A percentile compares a stretch with the other conserved stretches of the same genome.
Evolutionary conservation across 2,329 filamentous ascomycete species (phyloP).

Genomic region (Phialophora tarda): DNA sequence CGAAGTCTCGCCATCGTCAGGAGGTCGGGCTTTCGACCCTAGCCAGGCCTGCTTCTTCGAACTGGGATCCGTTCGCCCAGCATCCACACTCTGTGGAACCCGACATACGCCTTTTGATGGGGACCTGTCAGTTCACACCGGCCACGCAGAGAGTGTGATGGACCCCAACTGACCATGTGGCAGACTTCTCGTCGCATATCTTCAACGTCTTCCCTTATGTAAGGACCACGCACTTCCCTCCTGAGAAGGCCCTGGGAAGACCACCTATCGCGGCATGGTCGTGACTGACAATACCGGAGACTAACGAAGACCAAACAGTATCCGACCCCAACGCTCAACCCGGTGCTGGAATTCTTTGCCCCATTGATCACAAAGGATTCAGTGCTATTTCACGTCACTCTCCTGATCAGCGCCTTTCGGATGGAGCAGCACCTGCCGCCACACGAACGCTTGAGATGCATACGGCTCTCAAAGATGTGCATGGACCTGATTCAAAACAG

Average conservation of each 20-base stretch:
- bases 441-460: slow-evolving; percentile 20
- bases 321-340: slow-evolving; percentile 19
- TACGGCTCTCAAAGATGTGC: slow-evolving; percentile 23
- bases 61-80: slow-evolving; percentile 17
- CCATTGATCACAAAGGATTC: slow-evolving; percentile 21
- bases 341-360: slow-evolving; percentile 22
- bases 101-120: slow-evolving; percentile 19
- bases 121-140: slow-evolving; percentile 11
- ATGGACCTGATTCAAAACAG: slow-evolving; percentile 24
- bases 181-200: slow-evolving; percentile 20
- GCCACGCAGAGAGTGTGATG: neutral
- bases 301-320: slow-evolving; percentile 12
- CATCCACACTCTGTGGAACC: slow-evolving; percentile 16
- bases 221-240: neutral
- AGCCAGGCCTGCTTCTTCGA: neutral
- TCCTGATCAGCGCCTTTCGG: slow-evolving; percentile 17
- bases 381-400: slow-evolving; percentile 19
- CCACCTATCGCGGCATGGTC: neutral
- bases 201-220: slow-evolving; percentile 22
- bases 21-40: neutral
- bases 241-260: neutral
- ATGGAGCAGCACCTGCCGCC: slow-evolving; percentile 16
- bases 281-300: neutral
- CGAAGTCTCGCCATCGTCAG: slow-evolving; percentile 10
- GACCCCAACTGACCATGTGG: slow-evolving; percentile 2